Evolutionary conservation across 768 basidiomycete species (phyloP).

Genomic region (Wakefieldia striispora): DNA sequence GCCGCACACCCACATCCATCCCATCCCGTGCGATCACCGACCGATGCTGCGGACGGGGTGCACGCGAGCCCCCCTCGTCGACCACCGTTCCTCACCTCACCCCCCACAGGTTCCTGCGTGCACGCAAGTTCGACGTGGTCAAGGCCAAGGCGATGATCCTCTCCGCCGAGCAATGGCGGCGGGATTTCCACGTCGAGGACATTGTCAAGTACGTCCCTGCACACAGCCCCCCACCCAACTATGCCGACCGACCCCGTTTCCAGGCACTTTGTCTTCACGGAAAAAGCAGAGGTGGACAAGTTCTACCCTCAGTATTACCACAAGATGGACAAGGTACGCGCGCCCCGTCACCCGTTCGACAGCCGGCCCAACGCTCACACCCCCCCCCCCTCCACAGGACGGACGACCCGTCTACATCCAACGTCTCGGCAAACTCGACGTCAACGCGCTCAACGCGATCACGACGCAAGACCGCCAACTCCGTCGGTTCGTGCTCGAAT

Average conservation of each 20-base stretch:
- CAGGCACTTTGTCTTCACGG: constrained; percentile 85
- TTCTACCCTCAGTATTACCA: constrained; percentile 97
- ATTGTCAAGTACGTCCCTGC: constrained; percentile 52
- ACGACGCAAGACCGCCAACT: constrained; percentile 89
- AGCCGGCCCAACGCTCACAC: too few relatives aligned
- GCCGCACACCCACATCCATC: background rate
- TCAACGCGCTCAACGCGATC: constrained; percentile 73
- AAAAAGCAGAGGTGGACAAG: constrained; percentile 80
- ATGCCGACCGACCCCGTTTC: background rate
- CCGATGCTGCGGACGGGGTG: constrained; percentile 9
- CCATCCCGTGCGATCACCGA: constrained; percentile 1
- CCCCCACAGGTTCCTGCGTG: constrained; percentile 74
- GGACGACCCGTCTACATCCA: constrained; percentile 96
- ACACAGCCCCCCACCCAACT: background rate
- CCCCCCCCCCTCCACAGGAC: constrained; percentile 58
- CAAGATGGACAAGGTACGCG: constrained; percentile 81
- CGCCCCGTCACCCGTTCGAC: too few relatives aligned
- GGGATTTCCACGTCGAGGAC: constrained; percentile 78
- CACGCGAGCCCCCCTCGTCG: too few relatives aligned
- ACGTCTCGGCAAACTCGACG: constrained; percentile 85
- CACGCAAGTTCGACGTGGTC: constrained; percentile 85
- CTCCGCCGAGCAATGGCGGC: constrained; percentile 84
- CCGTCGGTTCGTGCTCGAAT: constrained; percentile 85
- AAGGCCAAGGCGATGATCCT: constrained; percentile 85
- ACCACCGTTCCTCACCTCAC: background rate